Evolutionary conservation across 192 early-diverging fungal genomes (phyloP), one percentile per base, ranked within the genome.

Genomic region (Spinellus fusiger): DNA sequence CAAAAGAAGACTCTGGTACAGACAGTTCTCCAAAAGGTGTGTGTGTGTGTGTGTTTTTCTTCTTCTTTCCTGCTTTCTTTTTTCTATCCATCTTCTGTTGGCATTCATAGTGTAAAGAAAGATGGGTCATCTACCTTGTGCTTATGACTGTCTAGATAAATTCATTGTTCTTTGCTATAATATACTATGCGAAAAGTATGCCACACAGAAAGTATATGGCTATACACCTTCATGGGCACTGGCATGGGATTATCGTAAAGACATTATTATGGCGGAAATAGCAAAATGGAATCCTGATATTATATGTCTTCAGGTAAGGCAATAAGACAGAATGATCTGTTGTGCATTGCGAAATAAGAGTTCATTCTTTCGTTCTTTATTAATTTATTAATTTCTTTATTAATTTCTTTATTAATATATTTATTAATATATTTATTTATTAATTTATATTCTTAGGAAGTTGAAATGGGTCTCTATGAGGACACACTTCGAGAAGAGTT

Each of bases 151-250:
- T 37, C 6, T 49, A 89, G 96, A 97, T 59, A 78, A 86, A 9
- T 86, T 96, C 34, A 93, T 92, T 0, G 85, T 94, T 6, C 84
- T 98, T 65, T 91, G 82, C 64, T 97, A 96, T 78, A 98, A 98
- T 73, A 89, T 89, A 35, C 80, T 98, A 18, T 88, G 84, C 61
- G 86, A 93, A 32, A 90, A 88, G 70, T 96, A 94, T 63, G 93
- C 93, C 2, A 89, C 94, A 3, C 73, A 89, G 29, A 84, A 87
- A 65, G 77, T 83, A 69, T 97, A 96, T 78, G 88, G 86, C 40
- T 98, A 98, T 75, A 91, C 90, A 20, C 96, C 96, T 25, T 89
- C 91, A 8, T 98, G 94, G 94, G 94, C 89, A 1, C 78, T 98
- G 37, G 66, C 75, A 0, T 97, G 96, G 94, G 90, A 95, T 47